These are phyloP conservation scores for Metschnikowia aberdeeniae DNA, from an alignment of 805 yeast genomes.

Conservation along the genomic window DNA sequence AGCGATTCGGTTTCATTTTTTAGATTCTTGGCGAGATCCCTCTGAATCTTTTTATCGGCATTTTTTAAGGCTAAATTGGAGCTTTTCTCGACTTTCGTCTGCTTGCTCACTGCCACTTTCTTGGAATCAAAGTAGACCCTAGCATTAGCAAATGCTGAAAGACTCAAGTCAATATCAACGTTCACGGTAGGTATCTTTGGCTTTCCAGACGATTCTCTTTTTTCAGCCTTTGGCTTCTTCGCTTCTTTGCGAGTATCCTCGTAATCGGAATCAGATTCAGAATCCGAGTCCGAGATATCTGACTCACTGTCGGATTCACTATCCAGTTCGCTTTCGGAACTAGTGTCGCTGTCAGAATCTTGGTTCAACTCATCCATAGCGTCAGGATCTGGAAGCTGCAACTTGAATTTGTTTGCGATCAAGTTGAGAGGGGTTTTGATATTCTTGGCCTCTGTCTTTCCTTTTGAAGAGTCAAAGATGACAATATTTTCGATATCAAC, in stretches of 20 bases:
- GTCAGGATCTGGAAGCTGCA: slow-evolving; percentile 50
- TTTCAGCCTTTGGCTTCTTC: slow-evolving; percentile 10
- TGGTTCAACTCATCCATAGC: slow-evolving; percentile 25
- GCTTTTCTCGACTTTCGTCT: slow-evolving; percentile 72
- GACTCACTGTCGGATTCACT: slow-evolving; percentile 21
- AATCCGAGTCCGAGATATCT: slow-evolving; percentile 26
- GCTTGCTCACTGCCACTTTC: slow-evolving; percentile 72
- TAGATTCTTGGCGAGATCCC: slow-evolving; percentile 62
- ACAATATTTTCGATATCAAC: slow-evolving; percentile 75
- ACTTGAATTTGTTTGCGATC: slow-evolving; percentile 59
- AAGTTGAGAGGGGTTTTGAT: slow-evolving; percentile 69
- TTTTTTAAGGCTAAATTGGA: slow-evolving; percentile 75
- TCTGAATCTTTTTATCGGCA: slow-evolving; percentile 72
- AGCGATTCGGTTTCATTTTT: slow-evolving; percentile 49
- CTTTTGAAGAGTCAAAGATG: slow-evolving; percentile 60
- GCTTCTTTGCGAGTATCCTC: slow-evolving; percentile 13
- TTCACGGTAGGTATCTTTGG: slow-evolving; percentile 28
- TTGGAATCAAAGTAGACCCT: slow-evolving; percentile 73
- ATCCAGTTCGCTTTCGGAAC: too few species aligned
- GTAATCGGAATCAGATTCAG: slow-evolving; percentile 30
- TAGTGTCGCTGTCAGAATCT: slow-evolving; percentile 17
- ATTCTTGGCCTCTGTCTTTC: slow-evolving; percentile 57
- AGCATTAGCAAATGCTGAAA: slow-evolving; percentile 88
- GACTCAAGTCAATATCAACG: slow-evolving; percentile 61
- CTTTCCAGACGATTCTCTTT: slow-evolving; percentile 9